These are phyloP conservation scores for Diaporthe ilicicola DNA, from an alignment of 2,329 filamentous ascomycete species.

Conservation along the genomic window DNA sequence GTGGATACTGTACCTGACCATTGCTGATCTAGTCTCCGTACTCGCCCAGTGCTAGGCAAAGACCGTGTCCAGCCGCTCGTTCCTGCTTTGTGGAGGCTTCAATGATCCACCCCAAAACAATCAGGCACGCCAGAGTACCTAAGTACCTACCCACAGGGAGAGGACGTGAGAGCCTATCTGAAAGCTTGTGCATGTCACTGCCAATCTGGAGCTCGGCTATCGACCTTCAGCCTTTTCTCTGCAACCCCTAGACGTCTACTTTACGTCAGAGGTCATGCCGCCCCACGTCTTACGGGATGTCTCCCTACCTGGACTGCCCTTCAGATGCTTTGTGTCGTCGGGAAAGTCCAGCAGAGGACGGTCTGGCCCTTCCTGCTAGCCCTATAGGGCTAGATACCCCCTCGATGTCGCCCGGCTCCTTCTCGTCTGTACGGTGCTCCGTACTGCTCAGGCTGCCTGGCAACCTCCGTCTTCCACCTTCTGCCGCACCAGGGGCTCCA, in stretches of 20 bases:
- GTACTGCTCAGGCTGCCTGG: not conserved
- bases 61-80: conserved; percentile 13
- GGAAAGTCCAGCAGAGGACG: not conserved
- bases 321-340: not conserved
- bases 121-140: not conserved
- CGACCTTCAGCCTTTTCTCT: not conserved
- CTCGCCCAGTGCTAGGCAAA: not conserved
- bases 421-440: not conserved
- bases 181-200: conserved; percentile 9
- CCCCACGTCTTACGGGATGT: conserved; percentile 11
- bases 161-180: not conserved
- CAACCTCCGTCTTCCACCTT: not conserved
- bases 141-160: too few species aligned
- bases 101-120: not conserved
- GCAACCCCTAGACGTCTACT: conserved; percentile 3
- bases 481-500: not conserved
- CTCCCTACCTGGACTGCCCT: not conserved
- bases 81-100: not conserved
- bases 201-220: not conserved
- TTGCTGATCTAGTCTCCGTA: too few species aligned
- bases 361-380: conserved; percentile 12
- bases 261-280: conserved; percentile 24
- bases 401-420: not conserved
- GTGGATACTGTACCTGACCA: too few species aligned
- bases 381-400: not conserved